Evolutionary conservation across 192 early-diverging fungal species (phyloP).

Genomic region (Backusella mclennaniae): DNA sequence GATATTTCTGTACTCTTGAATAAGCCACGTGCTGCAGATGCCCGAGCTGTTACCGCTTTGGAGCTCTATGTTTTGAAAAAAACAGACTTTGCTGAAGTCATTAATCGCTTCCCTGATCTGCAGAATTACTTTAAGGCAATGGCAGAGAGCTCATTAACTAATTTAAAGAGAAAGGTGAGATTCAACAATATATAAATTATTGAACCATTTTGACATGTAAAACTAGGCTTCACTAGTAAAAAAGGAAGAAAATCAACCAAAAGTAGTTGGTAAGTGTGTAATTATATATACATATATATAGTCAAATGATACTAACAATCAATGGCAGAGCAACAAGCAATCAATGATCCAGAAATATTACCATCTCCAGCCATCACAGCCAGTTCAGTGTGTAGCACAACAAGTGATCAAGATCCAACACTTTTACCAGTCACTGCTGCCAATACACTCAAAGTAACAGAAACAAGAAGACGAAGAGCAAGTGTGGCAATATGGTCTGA

Average conservation of each 20-base stretch:
- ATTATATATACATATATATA: too few relatives aligned
- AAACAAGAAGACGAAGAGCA: conserved; percentile 47
- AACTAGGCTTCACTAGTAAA: background rate
- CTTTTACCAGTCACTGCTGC: conserved; percentile 35
- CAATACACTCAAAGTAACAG: conserved; percentile 30
- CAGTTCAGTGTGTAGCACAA: conserved; percentile 25
- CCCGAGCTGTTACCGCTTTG: conserved; percentile 43
- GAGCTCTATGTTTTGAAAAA: conserved; percentile 50
- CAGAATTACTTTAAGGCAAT: conserved; percentile 13
- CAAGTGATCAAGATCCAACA: conserved; percentile 38
- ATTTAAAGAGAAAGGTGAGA: conserved; percentile 1
- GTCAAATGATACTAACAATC: background rate
- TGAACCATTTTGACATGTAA: background rate
- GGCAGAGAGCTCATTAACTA: conserved; percentile 7
- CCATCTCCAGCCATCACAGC: conserved; percentile 1
- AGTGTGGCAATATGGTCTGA: conserved; percentile 84
- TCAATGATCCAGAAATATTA: background rate
- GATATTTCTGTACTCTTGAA: conserved; percentile 48
- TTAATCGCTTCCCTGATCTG: conserved; percentile 24
- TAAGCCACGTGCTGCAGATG: conserved; percentile 45
- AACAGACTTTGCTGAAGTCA: conserved; percentile 36
- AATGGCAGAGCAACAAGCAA: background rate
- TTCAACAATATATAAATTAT: background rate
- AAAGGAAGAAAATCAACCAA: conserved; percentile 6
- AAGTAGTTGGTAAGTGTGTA: background rate